These are phyloP conservation scores for Starmera dryadoides DNA, from an alignment of 805 yeast species.

Conservation along the genomic window DNA sequence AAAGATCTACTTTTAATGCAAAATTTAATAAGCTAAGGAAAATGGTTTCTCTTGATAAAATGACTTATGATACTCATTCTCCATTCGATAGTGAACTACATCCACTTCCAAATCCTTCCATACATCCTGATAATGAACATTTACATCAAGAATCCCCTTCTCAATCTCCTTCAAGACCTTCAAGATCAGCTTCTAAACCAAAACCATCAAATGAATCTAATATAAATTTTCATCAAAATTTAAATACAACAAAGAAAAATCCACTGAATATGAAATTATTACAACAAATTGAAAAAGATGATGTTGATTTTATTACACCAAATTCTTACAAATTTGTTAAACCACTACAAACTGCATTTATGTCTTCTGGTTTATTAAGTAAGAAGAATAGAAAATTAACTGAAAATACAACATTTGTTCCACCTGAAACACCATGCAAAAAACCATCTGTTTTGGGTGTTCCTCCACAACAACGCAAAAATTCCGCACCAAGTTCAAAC, in stretches of 20 bases:
- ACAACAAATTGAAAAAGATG: neutral
- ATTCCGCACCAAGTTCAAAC: constrained; percentile 16
- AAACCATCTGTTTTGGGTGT: constrained; percentile 23
- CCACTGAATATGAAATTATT: constrained; percentile 1
- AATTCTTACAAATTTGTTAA: constrained; percentile 62
- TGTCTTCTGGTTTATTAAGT: constrained; percentile 63
- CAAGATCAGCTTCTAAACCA: constrained; percentile 19
- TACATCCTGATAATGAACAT: constrained; percentile 12
- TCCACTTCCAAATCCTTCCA: constrained; percentile 20
- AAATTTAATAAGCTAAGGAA: constrained; percentile 21
- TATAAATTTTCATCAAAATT: neutral
- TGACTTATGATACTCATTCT: constrained; percentile 10
- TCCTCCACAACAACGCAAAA: constrained; percentile 6
- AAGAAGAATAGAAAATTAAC: constrained; percentile 42
- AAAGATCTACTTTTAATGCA: constrained; percentile 10
- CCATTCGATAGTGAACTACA: constrained; percentile 17
- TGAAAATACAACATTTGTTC: constrained; percentile 23
- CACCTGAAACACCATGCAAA: constrained; percentile 65
- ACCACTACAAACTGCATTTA: constrained; percentile 81
- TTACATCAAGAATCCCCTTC: constrained; percentile 15
- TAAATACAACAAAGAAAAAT: neutral
- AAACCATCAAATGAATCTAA: neutral
- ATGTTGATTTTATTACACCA: constrained; percentile 35
- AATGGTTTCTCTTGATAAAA: constrained; percentile 19
- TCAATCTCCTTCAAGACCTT: constrained; percentile 26